phyloP scores from a whole-genome alignment of 2,329 filamentous ascomycete genomes.

The Colletotrichum tamarilloi region DNA sequence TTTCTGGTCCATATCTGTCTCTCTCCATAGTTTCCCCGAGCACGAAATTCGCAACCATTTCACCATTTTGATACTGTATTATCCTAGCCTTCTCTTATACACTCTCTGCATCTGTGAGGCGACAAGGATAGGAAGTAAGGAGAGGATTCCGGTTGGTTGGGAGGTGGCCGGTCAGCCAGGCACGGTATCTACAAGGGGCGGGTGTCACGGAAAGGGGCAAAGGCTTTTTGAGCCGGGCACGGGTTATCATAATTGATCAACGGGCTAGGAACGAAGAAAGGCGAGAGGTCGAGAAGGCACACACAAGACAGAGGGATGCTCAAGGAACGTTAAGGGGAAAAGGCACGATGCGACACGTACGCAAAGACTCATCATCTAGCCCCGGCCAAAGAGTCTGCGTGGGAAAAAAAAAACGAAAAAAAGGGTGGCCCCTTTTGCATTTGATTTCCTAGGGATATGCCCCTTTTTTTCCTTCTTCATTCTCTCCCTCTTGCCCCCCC shows the following conservation, averaged over 20 bases:
- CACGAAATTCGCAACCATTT: not conserved
- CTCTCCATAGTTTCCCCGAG: conserved; percentile 29
- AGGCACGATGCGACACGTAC: too few relatives aligned
- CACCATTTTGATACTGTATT: conserved; percentile 13
- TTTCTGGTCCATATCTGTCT: conserved; percentile 35
- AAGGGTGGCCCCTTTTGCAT: conserved; percentile 35
- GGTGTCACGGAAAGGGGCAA: not conserved
- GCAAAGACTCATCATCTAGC: not conserved
- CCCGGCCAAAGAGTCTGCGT: conserved; percentile 16
- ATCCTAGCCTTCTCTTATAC: conserved; percentile 10
- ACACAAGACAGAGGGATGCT: not conserved
- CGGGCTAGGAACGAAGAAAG: not conserved
- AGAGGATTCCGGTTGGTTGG: not conserved
- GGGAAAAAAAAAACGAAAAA: conserved; percentile 1
- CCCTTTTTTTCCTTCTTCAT: conserved; percentile 7
- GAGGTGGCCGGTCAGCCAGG: conserved; percentile 4
- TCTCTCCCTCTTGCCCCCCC: not conserved
- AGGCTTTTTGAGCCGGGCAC: not conserved
- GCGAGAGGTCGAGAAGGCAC: not conserved
- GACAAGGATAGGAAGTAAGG: not conserved
- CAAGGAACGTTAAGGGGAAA: conserved; percentile 20
- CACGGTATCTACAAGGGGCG: not conserved
- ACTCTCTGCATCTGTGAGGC: conserved; percentile 11
- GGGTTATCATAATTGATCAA: conserved; percentile 7
- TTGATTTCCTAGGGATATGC: conserved; percentile 29